Base-by-base conservation (phyloP, 2,329 filamentous ascomycete species). In the Mollisia scopiformis region DNA sequence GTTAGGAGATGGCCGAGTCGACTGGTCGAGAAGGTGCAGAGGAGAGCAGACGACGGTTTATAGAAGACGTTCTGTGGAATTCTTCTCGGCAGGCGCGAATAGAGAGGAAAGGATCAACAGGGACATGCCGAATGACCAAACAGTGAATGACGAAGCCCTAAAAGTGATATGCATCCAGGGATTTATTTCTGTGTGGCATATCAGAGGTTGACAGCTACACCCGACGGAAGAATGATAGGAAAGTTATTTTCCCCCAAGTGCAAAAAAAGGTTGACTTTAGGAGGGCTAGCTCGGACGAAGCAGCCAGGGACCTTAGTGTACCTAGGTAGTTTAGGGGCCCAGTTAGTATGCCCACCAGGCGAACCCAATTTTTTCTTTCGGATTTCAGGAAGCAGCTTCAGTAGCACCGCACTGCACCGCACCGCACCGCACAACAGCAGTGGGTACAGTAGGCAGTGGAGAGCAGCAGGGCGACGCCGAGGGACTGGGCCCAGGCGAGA, bases 21-120 rank as follows among this genome's bases (percentile, higher is more conserved):
- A 49, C 11, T 27, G 21, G 8, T 16, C 16, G 35, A 16, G 21
- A n/a, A 27, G 11, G n/a, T 41, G 28, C 14, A 51, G 33, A 51
- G 41, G 16, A 39, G 21, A 25, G 6, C 14, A 55, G 35, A 16
- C 33, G 50, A 52, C 50, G 11, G 52, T 49, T 55, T 59, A 58
- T 55, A 57, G 19, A 50, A 52, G n/a, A 37, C 27, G n/a, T 28
- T 39, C 37, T 58, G 50, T 43, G 58, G 51, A 49, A 53, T 35
- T 23, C 35, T 23, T 54, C 52, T 55, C 54, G 51, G 58, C 55
- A 54, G 30, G 47, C 55, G 59, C 57, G 61, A 63, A 43, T 30
- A 46, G 54, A 43, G 50, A 39, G 21, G 53, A 51, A 62, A 49
- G n/a, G 64, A 66, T 68, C 64, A 58, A 53, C 66, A 68, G 62